Percentiles rank a stretch among this genome's conserved stretches.
phyloP scores from a whole-genome alignment of 345 rosid species.

The Nasturtium officinale region DNA sequence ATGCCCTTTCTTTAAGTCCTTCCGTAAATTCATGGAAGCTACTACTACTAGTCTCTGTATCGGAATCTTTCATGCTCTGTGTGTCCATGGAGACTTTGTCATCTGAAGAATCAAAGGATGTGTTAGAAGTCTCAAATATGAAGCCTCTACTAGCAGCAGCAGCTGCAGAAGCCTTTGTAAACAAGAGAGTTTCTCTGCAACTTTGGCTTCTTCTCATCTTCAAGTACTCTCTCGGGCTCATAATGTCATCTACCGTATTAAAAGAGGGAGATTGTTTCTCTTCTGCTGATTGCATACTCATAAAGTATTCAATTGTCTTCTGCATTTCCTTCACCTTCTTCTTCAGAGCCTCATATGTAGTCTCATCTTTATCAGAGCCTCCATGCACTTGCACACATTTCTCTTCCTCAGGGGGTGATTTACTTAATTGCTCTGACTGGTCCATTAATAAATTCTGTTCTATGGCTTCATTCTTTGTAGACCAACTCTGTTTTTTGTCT shows the following conservation, averaged over 20 bases:
- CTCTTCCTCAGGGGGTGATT: constrained; percentile 15
- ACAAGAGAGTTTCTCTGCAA: constrained; percentile 48
- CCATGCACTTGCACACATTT: background rate
- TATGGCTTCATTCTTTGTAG: constrained; percentile 20
- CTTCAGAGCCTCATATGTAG: constrained; percentile 53
- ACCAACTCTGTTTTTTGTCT: background rate
- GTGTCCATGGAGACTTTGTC: constrained; percentile 40
- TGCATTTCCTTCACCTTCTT: constrained; percentile 69
- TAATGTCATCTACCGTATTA: constrained; percentile 18
- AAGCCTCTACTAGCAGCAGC: constrained; percentile 22
- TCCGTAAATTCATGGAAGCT: constrained; percentile 40
- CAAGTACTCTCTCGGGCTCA: constrained; percentile 33
- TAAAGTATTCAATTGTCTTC: constrained; percentile 55
- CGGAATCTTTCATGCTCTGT: constrained; percentile 48
- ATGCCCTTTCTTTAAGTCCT: constrained; percentile 24
- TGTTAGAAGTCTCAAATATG: constrained; percentile 43
- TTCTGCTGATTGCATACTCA: constrained; percentile 50
- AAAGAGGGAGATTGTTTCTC: constrained; percentile 54
- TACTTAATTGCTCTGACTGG: background rate
- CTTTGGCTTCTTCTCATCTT: constrained; percentile 57
- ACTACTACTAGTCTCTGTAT: constrained; percentile 37
- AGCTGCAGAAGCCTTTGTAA: constrained; percentile 23
- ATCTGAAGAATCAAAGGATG: constrained; percentile 34
- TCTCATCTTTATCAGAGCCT: constrained; percentile 19
- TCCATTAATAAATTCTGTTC: background rate